These are phyloP conservation scores for Yamadazyma jaroonii DNA, from an alignment of 1,139 yeast species.

Conservation along the genomic window DNA sequence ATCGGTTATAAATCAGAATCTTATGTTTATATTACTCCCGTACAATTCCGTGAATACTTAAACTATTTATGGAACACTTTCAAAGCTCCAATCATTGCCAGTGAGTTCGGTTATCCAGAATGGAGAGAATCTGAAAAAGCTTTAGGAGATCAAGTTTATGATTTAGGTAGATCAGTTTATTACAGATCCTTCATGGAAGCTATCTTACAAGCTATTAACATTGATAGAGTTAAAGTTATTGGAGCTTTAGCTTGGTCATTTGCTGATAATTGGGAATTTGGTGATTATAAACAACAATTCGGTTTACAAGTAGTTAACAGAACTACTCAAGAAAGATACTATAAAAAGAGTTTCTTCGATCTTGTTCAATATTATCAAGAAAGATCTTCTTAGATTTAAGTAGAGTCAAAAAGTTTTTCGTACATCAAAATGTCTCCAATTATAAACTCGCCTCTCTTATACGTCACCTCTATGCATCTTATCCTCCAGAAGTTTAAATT, in stretches of 20 bases:
- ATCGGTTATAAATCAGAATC: conserved; percentile 26
- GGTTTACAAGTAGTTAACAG: conserved; percentile 35
- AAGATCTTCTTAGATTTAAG: conserved; percentile 5
- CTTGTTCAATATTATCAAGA: conserved; percentile 16
- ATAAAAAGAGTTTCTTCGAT: conserved; percentile 33
- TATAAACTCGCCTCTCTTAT: no score
- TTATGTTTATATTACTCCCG: conserved; percentile 22
- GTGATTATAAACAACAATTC: conserved; percentile 28
- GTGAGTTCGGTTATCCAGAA: conserved; percentile 35
- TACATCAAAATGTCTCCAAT: no score
- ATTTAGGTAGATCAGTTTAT: conserved; percentile 27
- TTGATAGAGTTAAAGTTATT: conserved; percentile 24
- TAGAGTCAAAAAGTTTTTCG: no score
- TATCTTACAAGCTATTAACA: conserved; percentile 23
- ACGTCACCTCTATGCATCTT: no score
- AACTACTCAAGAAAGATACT: conserved; percentile 26
- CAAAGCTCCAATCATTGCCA: conserved; percentile 20
- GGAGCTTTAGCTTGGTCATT: conserved; percentile 36
- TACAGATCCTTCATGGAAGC: conserved; percentile 26
- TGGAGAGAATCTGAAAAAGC: conserved; percentile 26
- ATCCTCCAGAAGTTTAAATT: no score
- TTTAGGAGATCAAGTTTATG: conserved; percentile 24
- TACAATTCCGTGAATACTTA: conserved; percentile 17
- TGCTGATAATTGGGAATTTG: conserved; percentile 29
- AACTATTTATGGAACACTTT: conserved; percentile 20